Conservation (phyloP, 176 grass and related monocot species). For the Themeda triandra region DNA sequence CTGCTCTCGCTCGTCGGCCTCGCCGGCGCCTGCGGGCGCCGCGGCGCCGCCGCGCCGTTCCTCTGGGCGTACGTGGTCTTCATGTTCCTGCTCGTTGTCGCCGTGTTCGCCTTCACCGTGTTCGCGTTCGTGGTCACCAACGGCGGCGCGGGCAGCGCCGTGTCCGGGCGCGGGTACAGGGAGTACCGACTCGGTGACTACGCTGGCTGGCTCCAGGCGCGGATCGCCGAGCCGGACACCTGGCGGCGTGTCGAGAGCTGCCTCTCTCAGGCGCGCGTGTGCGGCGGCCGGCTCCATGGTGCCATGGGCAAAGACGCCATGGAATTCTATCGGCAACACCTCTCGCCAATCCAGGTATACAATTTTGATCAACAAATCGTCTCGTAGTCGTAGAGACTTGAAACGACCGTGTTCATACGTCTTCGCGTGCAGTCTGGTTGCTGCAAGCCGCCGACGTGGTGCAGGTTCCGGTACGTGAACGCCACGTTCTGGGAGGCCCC, state of each 20-base stretch:
- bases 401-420: neutral
- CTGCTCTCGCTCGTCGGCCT: slow-evolving; percentile 58
- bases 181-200: slow-evolving; percentile 61
- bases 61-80: slow-evolving; percentile 56
- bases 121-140: slow-evolving; percentile 61
- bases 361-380: neutral
- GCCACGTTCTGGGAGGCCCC: slow-evolving; percentile 48
- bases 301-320: slow-evolving; percentile 16
- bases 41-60: slow-evolving; percentile 23
- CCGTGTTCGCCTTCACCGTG: slow-evolving; percentile 43
- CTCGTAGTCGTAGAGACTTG: neutral
- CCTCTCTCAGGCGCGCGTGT: slow-evolving; percentile 35
- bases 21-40: slow-evolving; percentile 42
- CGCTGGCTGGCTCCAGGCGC: slow-evolving; percentile 59
- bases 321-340: slow-evolving; percentile 50
- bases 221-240: slow-evolving; percentile 41
- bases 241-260: slow-evolving; percentile 64
- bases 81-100: slow-evolving; percentile 59
- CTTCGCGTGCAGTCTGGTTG: slow-evolving; percentile 53
- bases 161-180: slow-evolving; percentile 33
- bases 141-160: slow-evolving; percentile 21
- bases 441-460: slow-evolving; percentile 69
- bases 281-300: slow-evolving; percentile 29
- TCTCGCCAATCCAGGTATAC: slow-evolving; percentile 58
- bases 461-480: slow-evolving; percentile 53